phyloP scores from a whole-genome alignment of 139 green algal species.

The Chlorella sp. region DNA sequence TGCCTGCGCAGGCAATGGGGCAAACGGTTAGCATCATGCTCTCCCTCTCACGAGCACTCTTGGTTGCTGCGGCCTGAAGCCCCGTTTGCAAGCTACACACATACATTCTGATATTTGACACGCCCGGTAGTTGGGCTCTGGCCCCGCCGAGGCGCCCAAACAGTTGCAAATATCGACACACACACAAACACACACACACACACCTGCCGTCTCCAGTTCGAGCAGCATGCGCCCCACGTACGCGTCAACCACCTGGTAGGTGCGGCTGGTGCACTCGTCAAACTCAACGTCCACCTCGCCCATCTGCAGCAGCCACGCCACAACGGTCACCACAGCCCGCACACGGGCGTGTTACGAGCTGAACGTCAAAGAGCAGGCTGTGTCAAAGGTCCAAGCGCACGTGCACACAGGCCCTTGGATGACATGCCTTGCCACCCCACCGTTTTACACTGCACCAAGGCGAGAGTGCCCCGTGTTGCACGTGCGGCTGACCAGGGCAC shows the following conservation, averaged over 20 bases:
- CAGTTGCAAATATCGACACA: no score
- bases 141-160: no score
- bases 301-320: neutral
- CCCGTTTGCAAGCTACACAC: no score
- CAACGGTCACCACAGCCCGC: neutral
- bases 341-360: neutral
- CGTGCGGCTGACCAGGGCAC: neutral
- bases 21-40: neutral
- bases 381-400: neutral
- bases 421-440: no score
- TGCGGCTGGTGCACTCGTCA: constrained; percentile 11
- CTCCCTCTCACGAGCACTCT: neutral
- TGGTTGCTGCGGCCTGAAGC: neutral
- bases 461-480: no score
- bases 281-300: constrained; percentile 6
- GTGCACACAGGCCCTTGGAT: neutral
- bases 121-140: no score
- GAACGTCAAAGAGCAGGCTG: neutral
- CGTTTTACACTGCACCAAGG: no score
- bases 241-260: constrained; percentile 26
- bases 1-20: constrained; percentile 31
- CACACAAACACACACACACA: no score
- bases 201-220: constrained; percentile 58
- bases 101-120: no score
- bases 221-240: constrained; percentile 49